Percentiles rank a stretch among this genome's conserved stretches.
These are phyloP conservation scores for Tricholoma hemisulphureum DNA, from an alignment of 768 basidiomycete species.

Conservation along the genomic window DNA sequence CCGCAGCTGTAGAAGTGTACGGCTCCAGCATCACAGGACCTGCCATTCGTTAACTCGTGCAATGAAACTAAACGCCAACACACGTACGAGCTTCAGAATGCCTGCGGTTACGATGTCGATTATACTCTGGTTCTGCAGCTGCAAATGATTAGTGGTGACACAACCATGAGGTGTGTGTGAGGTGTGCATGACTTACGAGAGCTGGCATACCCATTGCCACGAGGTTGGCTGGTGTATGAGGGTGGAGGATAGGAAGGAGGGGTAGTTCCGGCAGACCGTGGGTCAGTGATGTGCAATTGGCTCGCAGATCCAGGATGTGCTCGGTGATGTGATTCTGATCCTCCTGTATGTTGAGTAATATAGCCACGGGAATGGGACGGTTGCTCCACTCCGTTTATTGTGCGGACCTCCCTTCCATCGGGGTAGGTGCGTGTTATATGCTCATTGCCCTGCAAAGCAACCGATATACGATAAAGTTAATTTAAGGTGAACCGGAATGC, in stretches of 20 bases:
- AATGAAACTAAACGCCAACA: neutral
- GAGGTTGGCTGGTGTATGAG: conserved; percentile 16
- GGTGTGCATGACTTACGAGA: conserved; percentile 19
- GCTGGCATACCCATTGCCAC: conserved; percentile 7
- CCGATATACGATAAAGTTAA: conserved; percentile 1
- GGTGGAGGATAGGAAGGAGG: conserved; percentile 27
- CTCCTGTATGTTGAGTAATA: conserved; percentile 21
- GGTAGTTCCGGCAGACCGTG: conserved; percentile 18
- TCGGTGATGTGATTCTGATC: conserved; percentile 12
- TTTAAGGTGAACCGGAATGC: conserved; percentile 8
- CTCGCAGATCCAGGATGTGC: conserved; percentile 17
- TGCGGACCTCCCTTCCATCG: conserved; percentile 64
- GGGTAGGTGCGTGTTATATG: conserved; percentile 64
- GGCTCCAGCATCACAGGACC: conserved; percentile 17
- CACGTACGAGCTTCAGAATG: conserved; percentile 12
- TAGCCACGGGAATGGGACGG: conserved; percentile 25
- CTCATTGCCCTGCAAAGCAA: conserved; percentile 61
- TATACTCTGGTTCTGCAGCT: conserved; percentile 15
- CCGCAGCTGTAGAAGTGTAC: conserved; percentile 12
- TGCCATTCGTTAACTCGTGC: conserved; percentile 4
- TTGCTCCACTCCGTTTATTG: conserved; percentile 67
- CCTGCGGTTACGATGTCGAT: conserved; percentile 10
- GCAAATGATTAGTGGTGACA: neutral
- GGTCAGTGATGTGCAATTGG: conserved; percentile 15
- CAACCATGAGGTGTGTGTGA: neutral